These are phyloP conservation scores for Plasmodium adleri DNA, from an alignment of 169 alveolate genomes.

Conservation along the genomic window DNA sequence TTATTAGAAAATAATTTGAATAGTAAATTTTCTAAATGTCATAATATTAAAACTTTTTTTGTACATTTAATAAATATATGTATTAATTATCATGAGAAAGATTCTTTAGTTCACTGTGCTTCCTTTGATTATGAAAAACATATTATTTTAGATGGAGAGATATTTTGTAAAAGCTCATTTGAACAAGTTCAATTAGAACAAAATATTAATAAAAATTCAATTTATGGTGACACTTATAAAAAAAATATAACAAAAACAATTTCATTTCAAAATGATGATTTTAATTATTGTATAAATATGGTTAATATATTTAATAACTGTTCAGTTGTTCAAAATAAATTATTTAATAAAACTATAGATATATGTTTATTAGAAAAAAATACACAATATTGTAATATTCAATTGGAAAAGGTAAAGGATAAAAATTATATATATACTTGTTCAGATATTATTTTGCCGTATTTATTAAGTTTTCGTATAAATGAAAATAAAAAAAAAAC, in stretches of 20 bases:
- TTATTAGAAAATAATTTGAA: neutral
- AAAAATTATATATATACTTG: slow-evolving; percentile 42
- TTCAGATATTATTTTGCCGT: slow-evolving; percentile 55
- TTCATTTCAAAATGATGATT: slow-evolving; percentile 32
- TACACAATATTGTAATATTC: slow-evolving; percentile 22
- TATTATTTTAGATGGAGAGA: slow-evolving; percentile 26
- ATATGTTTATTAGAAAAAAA: slow-evolving; percentile 22
- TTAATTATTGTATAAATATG: slow-evolving; percentile 29
- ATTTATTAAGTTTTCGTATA: slow-evolving; percentile 26
- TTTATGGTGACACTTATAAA: slow-evolving; percentile 31
- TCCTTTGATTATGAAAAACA: slow-evolving; percentile 39
- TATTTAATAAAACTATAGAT: neutral
- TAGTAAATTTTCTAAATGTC: neutral
- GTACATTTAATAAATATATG: slow-evolving; percentile 13
- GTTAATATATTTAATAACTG: slow-evolving; percentile 52
- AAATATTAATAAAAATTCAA: slow-evolving; percentile 1
- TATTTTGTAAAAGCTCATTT: slow-evolving; percentile 51
- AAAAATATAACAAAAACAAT: slow-evolving; percentile 22
- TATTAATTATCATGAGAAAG: neutral
- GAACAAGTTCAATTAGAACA: slow-evolving; percentile 37
- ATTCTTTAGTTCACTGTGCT: slow-evolving; percentile 41
- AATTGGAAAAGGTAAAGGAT: slow-evolving; percentile 23
- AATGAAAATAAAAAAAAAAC: slow-evolving; percentile 13
- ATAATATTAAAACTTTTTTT: slow-evolving; percentile 13
- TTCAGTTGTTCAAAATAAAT: slow-evolving; percentile 29